These are phyloP conservation scores for Trichoderma orchidacearum DNA, from an alignment of 495 filamentous ascomycete species.

Conservation along the genomic window DNA sequence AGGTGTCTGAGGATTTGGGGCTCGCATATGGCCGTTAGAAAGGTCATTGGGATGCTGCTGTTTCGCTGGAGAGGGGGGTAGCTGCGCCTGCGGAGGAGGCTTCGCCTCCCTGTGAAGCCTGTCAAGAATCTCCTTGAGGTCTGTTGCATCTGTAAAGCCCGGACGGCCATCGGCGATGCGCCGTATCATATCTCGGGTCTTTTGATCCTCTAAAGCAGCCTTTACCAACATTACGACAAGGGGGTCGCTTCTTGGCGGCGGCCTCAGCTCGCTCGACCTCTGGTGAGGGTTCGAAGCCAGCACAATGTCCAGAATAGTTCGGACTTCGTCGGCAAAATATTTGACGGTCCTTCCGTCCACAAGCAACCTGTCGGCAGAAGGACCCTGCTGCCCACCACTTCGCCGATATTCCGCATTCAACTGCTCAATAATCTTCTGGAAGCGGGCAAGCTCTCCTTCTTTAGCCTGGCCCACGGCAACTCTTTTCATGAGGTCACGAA, in stretches of 20 bases:
- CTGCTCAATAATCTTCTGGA: conserved; percentile 87
- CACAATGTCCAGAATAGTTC: conserved; percentile 31
- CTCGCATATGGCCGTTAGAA: conserved; percentile 12
- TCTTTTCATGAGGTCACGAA: conserved; percentile 94
- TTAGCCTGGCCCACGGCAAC: conserved; percentile 81
- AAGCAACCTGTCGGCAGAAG: conserved; percentile 27
- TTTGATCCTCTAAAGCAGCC: conserved; percentile 23
- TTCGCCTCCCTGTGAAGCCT: conserved; percentile 14
- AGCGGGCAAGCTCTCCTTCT: conserved; percentile 66
- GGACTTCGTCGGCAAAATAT: conserved; percentile 35
- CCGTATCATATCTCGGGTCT: conserved; percentile 21
- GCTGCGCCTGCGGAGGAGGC: conserved; percentile 8
- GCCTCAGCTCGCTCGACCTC: conserved; percentile 21
- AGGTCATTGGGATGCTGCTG: conserved; percentile 8
- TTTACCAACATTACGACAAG: conserved; percentile 30
- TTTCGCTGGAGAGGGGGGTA: conserved; percentile 3
- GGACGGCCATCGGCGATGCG: conserved; percentile 26
- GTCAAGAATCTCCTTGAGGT: conserved; percentile 28
- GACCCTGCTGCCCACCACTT: conserved; percentile 23
- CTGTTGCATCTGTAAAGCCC: conserved; percentile 26
- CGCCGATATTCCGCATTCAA: conserved; percentile 48
- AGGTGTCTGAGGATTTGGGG: conserved; percentile 10
- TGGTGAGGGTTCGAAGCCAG: conserved; percentile 29
- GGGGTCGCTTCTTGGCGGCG: conserved; percentile 25
- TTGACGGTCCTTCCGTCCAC: conserved; percentile 30